These are phyloP conservation scores for Lotmaria passim DNA, from an alignment of 208 protist species.

Conservation along the genomic window DNA sequence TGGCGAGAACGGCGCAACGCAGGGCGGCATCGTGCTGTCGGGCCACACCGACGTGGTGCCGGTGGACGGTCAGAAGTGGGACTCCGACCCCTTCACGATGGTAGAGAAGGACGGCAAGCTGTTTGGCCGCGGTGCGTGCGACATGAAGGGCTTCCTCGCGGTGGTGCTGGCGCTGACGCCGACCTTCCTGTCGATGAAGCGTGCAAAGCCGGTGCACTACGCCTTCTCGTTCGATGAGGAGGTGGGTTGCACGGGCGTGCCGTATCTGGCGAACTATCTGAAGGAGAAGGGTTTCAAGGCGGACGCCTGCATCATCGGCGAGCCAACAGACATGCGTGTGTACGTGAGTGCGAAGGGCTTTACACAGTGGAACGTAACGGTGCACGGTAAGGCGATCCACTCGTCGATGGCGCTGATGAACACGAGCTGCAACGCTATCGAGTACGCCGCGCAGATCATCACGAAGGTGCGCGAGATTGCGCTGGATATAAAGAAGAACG, in stretches of 20 bases:
- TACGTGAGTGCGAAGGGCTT: slow-evolving; percentile 44
- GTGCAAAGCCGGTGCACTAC: slow-evolving; percentile 54
- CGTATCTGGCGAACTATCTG: slow-evolving; percentile 36
- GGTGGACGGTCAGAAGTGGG: slow-evolving; percentile 59
- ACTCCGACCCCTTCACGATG: slow-evolving; percentile 57
- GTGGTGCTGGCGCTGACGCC: slow-evolving; percentile 47
- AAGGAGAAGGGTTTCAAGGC: slow-evolving; percentile 36
- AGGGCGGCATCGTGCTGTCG: slow-evolving; percentile 61
- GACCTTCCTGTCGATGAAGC: slow-evolving; percentile 47
- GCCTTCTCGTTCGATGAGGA: slow-evolving; percentile 59
- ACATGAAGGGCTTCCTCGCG: slow-evolving; percentile 74
- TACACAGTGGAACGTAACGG: slow-evolving; percentile 29
- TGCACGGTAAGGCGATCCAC: slow-evolving; percentile 54
- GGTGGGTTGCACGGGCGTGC: slow-evolving; percentile 42
- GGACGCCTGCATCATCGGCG: slow-evolving; percentile 25
- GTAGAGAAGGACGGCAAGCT: slow-evolving; percentile 56
- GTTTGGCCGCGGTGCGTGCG: slow-evolving; percentile 54
- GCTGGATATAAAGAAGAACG: slow-evolving; percentile 34
- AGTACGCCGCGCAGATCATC: no score
- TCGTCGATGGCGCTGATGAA: slow-evolving; percentile 49
- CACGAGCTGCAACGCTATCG: no score
- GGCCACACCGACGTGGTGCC: slow-evolving; percentile 73
- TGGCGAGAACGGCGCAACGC: slow-evolving; percentile 38
- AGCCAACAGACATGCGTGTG: slow-evolving; percentile 3
- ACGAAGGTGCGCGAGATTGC: slow-evolving; percentile 38